Percentiles rank a stretch among this genome's conserved stretches.
Evolutionary conservation across 257 asterid species (phyloP).

Genomic region (Jacaranda mimosifolia): DNA sequence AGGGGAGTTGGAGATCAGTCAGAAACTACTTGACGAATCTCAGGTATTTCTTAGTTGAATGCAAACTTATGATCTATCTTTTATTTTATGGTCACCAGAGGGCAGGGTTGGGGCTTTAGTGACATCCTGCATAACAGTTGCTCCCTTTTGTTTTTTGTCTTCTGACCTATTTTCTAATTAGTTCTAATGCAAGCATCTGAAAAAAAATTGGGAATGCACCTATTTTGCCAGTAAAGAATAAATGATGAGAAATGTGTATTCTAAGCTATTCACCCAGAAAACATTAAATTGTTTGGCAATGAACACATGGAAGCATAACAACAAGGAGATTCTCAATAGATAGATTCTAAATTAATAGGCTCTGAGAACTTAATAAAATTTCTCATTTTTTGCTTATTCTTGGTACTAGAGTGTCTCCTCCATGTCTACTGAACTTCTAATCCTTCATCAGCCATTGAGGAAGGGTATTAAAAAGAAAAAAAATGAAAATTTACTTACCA

Average conservation of each 20-base stretch:
- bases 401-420: not conserved
- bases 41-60: conserved; percentile 67
- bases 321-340: conserved; percentile 2
- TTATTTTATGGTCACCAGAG: not conserved
- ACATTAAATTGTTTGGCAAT: too few relatives aligned
- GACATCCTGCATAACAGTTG: not conserved
- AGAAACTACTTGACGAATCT: conserved; percentile 91
- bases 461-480: too few relatives aligned
- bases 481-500: not conserved
- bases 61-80: conserved; percentile 8
- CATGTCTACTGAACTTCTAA: not conserved
- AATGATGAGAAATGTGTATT: too few relatives aligned
- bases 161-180: not conserved
- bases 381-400: not conserved
- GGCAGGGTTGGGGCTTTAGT: not conserved
- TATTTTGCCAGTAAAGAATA: too few relatives aligned
- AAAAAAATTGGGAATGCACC: too few relatives aligned
- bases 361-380: not conserved
- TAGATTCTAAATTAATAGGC: not conserved
- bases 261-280: too few relatives aligned
- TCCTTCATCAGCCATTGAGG: conserved; percentile 16
- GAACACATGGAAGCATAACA: not conserved
- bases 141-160: not conserved
- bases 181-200: not conserved
- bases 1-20: conserved; percentile 76